Percentiles rank a stretch among this genome's conserved stretches.
phyloP scores from a whole-genome alignment of 805 yeast genomes.

The Wickerhamiella lipophila region DNA sequence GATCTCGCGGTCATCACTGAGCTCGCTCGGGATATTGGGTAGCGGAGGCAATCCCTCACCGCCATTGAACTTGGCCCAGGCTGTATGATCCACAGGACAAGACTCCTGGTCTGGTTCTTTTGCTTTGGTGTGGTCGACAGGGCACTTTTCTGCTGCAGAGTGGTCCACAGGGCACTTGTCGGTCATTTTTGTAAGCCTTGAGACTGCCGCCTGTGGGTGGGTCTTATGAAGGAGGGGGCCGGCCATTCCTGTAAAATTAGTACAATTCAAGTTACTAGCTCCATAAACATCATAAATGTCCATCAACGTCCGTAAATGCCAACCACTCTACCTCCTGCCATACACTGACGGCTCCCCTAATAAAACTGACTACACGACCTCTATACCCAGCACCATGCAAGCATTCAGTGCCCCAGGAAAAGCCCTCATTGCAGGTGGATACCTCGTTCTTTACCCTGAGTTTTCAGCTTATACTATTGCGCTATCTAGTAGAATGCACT shows the following conservation, averaged over 20 bases:
- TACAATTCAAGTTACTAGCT: too few relatives aligned
- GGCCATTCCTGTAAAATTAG: too few relatives aligned
- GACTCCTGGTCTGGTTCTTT: slow-evolving; percentile 4
- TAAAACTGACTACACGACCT: too few relatives aligned
- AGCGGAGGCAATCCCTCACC: slow-evolving; percentile 28
- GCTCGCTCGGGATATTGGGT: slow-evolving; percentile 23
- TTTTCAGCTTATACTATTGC: slow-evolving; percentile 76
- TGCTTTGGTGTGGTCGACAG: slow-evolving; percentile 18
- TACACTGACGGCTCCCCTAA: too few relatives aligned
- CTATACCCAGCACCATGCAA: not conserved
- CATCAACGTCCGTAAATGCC: too few relatives aligned
- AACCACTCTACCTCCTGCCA: too few relatives aligned
- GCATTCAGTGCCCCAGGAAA: slow-evolving; percentile 93
- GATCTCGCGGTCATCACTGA: slow-evolving; percentile 64
- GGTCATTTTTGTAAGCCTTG: not conserved
- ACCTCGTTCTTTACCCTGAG: slow-evolving; percentile 68
- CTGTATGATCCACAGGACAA: slow-evolving; percentile 24
- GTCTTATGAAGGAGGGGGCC: too few relatives aligned
- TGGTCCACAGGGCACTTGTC: slow-evolving; percentile 43
- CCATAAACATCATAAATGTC: too few relatives aligned
- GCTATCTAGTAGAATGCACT: slow-evolving; percentile 80
- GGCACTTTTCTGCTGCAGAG: slow-evolving; percentile 20
- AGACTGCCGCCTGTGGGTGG: too few relatives aligned
- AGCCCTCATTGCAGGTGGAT: slow-evolving; percentile 90
- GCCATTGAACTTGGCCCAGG: slow-evolving; percentile 19